Percentiles rank a stretch among this genome's conserved stretches.
phyloP scores from a whole-genome alignment of 805 yeast genomes.

The Kazachstania viticola region DNA sequence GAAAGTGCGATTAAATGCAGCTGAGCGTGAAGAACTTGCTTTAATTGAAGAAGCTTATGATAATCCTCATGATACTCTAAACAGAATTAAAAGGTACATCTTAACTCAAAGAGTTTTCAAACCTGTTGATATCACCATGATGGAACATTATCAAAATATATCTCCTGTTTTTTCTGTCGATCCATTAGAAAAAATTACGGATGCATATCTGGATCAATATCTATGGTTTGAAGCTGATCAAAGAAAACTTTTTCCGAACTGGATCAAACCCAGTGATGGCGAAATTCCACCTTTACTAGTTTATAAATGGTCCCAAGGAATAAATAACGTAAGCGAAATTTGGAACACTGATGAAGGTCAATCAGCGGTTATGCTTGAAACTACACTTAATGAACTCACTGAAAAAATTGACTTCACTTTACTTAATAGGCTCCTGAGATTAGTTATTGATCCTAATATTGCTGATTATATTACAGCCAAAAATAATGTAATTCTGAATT shows the following conservation, averaged over 20 bases:
- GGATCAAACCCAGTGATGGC: constrained; percentile 92
- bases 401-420: constrained; percentile 86
- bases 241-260: constrained; percentile 78
- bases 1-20: constrained; percentile 66
- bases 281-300: constrained; percentile 88
- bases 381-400: constrained; percentile 54
- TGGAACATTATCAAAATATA: constrained; percentile 77
- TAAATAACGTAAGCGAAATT: constrained; percentile 63
- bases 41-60: constrained; percentile 94
- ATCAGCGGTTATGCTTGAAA: constrained; percentile 74
- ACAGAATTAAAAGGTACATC: constrained; percentile 69
- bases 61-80: constrained; percentile 86
- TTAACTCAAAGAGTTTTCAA: constrained; percentile 87
- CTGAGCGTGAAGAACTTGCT: constrained; percentile 87
- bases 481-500: constrained; percentile 69
- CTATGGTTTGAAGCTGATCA: constrained; percentile 93
- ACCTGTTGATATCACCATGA: constrained; percentile 77
- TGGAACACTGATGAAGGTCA: constrained; percentile 75
- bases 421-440: constrained; percentile 65
- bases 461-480: constrained; percentile 93
- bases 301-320: constrained; percentile 89
- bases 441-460: constrained; percentile 77
- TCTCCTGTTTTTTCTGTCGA: constrained; percentile 82
- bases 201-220: constrained; percentile 91
- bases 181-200: constrained; percentile 90